These are phyloP conservation scores for Acanthamoeba quina DNA, from an alignment of 208 protist species.

Conservation along the genomic window DNA sequence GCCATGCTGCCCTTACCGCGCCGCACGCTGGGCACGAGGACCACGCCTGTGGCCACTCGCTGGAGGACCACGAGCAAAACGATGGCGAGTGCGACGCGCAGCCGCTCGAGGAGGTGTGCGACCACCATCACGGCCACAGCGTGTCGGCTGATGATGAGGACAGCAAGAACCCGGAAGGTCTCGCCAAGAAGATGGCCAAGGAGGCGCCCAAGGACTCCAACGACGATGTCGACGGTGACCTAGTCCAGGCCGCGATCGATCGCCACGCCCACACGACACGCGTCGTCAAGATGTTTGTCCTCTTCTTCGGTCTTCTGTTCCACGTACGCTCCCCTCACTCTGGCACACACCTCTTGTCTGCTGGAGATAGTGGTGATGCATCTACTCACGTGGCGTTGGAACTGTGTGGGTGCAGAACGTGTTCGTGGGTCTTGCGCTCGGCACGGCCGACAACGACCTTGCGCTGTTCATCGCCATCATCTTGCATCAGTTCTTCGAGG, in stretches of 20 bases:
- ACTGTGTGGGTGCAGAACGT: no score
- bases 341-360: no score
- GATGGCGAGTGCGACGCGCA: constrained; percentile 26
- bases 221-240: neutral
- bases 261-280: neutral
- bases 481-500: no score
- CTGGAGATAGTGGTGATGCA: no score
- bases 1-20: neutral
- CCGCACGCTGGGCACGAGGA: neutral
- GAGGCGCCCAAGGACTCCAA: neutral
- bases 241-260: neutral
- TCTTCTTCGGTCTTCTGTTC: constrained; percentile 61
- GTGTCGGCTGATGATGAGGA: neutral
- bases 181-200: neutral
- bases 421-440: no score
- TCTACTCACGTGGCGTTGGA: no score
- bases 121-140: neutral
- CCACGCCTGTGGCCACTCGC: constrained; percentile 30
- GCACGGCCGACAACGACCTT: no score
- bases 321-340: neutral
- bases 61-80: constrained; percentile 6
- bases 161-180: neutral
- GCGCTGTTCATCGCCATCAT: no score
- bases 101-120: constrained; percentile 34
- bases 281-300: constrained; percentile 43